Conservation (phyloP, 1,284 basidiomycete genomes). For the Schizophyllum commune region DNA sequence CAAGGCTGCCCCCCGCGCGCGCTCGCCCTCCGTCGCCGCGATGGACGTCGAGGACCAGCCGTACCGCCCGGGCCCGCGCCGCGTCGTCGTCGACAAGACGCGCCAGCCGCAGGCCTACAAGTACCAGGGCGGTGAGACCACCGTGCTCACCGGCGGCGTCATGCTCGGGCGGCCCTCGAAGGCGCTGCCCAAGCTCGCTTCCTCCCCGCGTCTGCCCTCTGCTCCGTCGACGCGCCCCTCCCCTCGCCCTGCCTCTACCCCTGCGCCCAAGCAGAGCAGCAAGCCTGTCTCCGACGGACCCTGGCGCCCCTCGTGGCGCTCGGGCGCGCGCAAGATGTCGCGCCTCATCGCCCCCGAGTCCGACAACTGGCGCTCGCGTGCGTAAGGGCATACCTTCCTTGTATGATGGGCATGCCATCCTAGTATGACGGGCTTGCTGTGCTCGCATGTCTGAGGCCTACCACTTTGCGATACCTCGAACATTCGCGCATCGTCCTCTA, state of each 20-base stretch:
- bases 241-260: too few relatives aligned
- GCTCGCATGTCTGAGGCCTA: too few relatives aligned
- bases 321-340: neutral
- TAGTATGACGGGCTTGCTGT: too few relatives aligned
- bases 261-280: neutral
- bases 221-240: too few relatives aligned
- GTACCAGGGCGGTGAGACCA: conserved; percentile 9
- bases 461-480: neutral
- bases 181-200: neutral
- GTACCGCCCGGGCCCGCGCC: neutral
- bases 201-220: too few relatives aligned
- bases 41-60: neutral
- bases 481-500: too few relatives aligned
- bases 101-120: conserved; percentile 13
- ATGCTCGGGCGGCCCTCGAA: conserved; percentile 5
- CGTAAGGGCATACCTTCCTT: neutral
- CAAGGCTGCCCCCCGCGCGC: neutral
- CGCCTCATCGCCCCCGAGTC: neutral
- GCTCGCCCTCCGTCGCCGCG: neutral
- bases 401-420: too few relatives aligned
- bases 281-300: neutral
- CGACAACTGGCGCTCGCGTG: neutral
- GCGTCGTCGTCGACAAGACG: conserved; percentile 3
- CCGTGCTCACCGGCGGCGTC: conserved; percentile 11
- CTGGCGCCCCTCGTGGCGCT: neutral